These are phyloP conservation scores for Batkoa obscura DNA, from an alignment of 371 early-diverging fungal species.

Conservation along the genomic window DNA sequence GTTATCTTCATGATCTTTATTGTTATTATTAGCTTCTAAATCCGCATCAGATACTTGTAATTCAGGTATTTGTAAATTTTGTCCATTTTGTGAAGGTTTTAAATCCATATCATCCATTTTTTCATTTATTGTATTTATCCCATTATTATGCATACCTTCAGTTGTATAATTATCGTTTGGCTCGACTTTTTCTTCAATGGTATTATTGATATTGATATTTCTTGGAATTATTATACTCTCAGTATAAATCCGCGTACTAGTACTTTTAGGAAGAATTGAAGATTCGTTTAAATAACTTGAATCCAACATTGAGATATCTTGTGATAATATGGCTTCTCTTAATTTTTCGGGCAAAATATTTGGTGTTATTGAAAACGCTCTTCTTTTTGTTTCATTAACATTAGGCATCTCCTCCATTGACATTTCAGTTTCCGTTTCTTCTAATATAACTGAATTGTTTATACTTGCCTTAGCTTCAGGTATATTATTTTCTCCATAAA, in stretches of 20 bases:
- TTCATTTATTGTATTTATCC: neutral
- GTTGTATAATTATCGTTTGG: too few relatives aligned
- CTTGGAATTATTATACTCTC: too few relatives aligned
- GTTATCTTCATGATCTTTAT: neutral
- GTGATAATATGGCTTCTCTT: too few relatives aligned
- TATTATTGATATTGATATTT: too few relatives aligned
- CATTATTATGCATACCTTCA: too few relatives aligned
- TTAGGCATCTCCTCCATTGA: conserved; percentile 3
- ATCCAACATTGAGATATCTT: too few relatives aligned
- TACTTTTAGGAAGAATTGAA: neutral
- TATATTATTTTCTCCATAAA: neutral
- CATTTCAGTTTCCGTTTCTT: neutral
- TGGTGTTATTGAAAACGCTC: too few relatives aligned
- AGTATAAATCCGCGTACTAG: too few relatives aligned
- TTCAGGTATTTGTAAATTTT: neutral
- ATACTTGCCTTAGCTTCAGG: neutral
- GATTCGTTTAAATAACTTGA: too few relatives aligned
- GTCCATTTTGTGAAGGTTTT: neutral
- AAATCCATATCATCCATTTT: neutral
- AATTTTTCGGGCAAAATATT: neutral
- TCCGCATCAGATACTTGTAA: neutral
- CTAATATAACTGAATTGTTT: neutral
- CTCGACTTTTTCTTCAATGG: too few relatives aligned
- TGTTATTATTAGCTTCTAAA: neutral
- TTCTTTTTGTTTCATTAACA: too few relatives aligned